Conservation (phyloP, 345 rosid species). For the Draba incana region DNA sequence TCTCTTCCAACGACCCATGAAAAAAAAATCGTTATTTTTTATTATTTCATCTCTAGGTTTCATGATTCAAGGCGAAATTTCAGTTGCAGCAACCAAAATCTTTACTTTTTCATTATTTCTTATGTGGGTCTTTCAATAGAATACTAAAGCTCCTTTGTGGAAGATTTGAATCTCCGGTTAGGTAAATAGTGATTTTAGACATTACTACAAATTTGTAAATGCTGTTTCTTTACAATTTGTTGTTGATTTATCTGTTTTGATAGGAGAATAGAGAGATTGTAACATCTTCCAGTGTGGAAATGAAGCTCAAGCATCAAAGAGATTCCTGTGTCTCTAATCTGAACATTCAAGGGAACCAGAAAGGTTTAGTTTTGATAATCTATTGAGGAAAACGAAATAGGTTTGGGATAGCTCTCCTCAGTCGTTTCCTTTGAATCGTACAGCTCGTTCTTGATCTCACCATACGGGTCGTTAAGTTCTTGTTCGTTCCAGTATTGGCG, state of each 20-base stretch:
- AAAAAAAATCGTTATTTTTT: not conserved
- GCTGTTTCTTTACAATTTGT: too few relatives aligned
- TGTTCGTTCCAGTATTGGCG: slow-evolving; percentile 69
- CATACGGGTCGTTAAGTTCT: slow-evolving; percentile 63
- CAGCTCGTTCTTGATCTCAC: slow-evolving; percentile 75
- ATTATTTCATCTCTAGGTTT: too few relatives aligned
- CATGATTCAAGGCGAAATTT: too few relatives aligned
- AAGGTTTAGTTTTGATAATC: slow-evolving; percentile 48
- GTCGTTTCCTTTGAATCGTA: slow-evolving; percentile 82
- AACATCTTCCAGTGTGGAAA: slow-evolving; percentile 28
- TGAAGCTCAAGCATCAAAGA: slow-evolving; percentile 38
- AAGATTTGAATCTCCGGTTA: not conserved
- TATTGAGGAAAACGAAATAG: slow-evolving; percentile 53
- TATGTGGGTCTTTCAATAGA: too few relatives aligned
- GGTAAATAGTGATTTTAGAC: not conserved
- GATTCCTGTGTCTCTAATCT: slow-evolving; percentile 53
- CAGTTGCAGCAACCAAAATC: too few relatives aligned
- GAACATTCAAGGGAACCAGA: slow-evolving; percentile 66
- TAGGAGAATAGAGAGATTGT: slow-evolving; percentile 1
- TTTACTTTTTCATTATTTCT: too few relatives aligned
- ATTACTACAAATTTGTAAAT: slow-evolving; percentile 2
- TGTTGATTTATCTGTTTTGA: too few relatives aligned
- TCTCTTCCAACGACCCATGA: slow-evolving; percentile 14
- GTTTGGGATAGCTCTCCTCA: slow-evolving; percentile 70
- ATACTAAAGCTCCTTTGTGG: too few relatives aligned